phyloP scores from a whole-genome alignment of 768 basidiomycete species.

The Mycena venus region DNA sequence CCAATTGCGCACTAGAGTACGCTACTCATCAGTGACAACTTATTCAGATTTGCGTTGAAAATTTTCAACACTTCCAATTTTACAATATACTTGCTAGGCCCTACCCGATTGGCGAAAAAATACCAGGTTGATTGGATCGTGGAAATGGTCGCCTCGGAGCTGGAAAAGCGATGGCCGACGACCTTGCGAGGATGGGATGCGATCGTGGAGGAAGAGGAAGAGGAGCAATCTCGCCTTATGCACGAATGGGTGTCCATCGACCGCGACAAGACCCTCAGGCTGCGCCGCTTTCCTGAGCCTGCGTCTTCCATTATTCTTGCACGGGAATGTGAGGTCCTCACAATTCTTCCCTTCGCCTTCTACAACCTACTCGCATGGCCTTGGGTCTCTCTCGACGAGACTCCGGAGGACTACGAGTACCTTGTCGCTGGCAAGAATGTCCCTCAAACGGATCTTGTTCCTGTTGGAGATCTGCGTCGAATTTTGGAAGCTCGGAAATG shows the following conservation, averaged over 20 bases:
- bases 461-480: too few species aligned
- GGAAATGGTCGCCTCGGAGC: background rate
- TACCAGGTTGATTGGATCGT: constrained; percentile 25
- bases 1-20: too few species aligned
- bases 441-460: too few species aligned
- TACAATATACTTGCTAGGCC: background rate
- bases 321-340: background rate
- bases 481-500: too few species aligned
- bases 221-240: background rate
- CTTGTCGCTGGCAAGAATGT: too few species aligned
- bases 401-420: too few species aligned
- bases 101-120: background rate
- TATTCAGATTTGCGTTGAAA: background rate
- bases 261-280: background rate
- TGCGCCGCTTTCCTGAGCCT: constrained; percentile 7
- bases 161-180: constrained; percentile 5
- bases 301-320: constrained; percentile 7
- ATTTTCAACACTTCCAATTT: background rate
- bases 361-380: too few species aligned
- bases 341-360: constrained; percentile 12
- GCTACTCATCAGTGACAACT: background rate
- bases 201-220: background rate
- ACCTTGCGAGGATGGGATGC: background rate
- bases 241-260: too few species aligned
- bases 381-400: too few species aligned